Base-by-base conservation (phyloP, 2,329 filamentous ascomycete species). In the Chrysoporthe cubensis region DNA sequence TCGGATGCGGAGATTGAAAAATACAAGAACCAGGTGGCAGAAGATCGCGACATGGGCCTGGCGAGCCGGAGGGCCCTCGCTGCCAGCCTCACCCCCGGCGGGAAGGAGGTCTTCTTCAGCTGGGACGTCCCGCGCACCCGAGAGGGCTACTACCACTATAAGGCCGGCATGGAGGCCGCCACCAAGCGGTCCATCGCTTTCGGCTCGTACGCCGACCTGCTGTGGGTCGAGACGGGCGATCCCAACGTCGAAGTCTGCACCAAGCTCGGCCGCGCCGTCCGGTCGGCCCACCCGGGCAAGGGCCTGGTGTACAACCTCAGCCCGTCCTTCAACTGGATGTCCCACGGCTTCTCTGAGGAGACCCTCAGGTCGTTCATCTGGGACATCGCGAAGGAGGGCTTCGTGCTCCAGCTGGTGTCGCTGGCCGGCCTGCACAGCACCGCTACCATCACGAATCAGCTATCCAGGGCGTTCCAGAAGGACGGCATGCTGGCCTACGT, bases 251-350 rank as follows among this genome's bases (percentile, higher is more conserved):
- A 87, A 62, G 92, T 96, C 44, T 93, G 93, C 0, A 83, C 86
- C 3, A 84, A 85, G 62, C 93, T 99, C 63, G 92, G 92, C 14
- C 85, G 87, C 13, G 87, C 93, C 58, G 96, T 99, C 69, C 88
- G 91, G 65, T 80, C 82, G 0, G 83, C 81, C 3, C 84, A 88
- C 74, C 93, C 94, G 0, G 89, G 88, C 69, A 98, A 98, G 86
- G 91, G 92, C 46, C 87, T 99, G 34, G 95, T 98, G 0, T 99
- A 99, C 83, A 99, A 99, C 81, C 87, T 99, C 1, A 94, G 91
- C 4, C 96, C 96, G 0, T 97, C 93, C 9, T 99, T 99, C 86
- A 98, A 99, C 84, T 99, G 96, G 96, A 96, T 96, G 88, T 89
- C 89, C 13, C 94, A 98, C 77, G 96, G 95, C 42, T 99, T 98